Conservation (phyloP, 2,329 filamentous ascomycete genomes). For the Xylaria sp. region DNA sequence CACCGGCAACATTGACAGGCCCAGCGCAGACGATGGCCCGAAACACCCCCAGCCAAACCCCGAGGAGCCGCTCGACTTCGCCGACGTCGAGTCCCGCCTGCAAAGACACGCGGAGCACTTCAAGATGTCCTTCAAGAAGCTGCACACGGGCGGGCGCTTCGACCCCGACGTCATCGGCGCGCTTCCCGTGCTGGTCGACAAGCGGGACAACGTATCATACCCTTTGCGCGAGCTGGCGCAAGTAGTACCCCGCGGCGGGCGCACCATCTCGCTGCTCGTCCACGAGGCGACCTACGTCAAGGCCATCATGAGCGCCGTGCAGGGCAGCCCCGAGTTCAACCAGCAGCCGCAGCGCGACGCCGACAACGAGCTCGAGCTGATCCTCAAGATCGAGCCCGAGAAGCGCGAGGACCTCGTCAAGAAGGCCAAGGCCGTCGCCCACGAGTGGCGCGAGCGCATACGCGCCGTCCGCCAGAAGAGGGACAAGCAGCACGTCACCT, state of each 20-base stretch:
- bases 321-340: constrained; percentile 65
- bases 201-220: constrained; percentile 51
- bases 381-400: constrained; percentile 65
- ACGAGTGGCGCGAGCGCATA: constrained; percentile 63
- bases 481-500: constrained; percentile 62
- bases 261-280: constrained; percentile 53
- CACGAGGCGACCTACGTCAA: constrained; percentile 60
- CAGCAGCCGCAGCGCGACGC: constrained; percentile 69
- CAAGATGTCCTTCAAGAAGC: constrained; percentile 54
- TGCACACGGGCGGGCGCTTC: constrained; percentile 63
- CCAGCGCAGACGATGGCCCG: constrained; percentile 25
- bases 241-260: constrained; percentile 60
- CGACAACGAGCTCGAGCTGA: constrained; percentile 69
- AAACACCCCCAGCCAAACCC: constrained; percentile 52
- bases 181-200: constrained; percentile 55
- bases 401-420: constrained; percentile 59
- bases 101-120: constrained; percentile 56
- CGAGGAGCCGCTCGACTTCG: constrained; percentile 61
- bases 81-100: constrained; percentile 60
- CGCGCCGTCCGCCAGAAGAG: constrained; percentile 60
- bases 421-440: constrained; percentile 58
- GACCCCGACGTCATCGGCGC: constrained; percentile 62
- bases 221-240: constrained; percentile 67
- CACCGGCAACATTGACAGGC: constrained; percentile 15
- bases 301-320: constrained; percentile 66